A percentile compares a stretch with the other conserved stretches of the same genome.
Conservation (phyloP, 2,329 filamentous ascomycete genomes). For the Ascochyta lentis region DNA sequence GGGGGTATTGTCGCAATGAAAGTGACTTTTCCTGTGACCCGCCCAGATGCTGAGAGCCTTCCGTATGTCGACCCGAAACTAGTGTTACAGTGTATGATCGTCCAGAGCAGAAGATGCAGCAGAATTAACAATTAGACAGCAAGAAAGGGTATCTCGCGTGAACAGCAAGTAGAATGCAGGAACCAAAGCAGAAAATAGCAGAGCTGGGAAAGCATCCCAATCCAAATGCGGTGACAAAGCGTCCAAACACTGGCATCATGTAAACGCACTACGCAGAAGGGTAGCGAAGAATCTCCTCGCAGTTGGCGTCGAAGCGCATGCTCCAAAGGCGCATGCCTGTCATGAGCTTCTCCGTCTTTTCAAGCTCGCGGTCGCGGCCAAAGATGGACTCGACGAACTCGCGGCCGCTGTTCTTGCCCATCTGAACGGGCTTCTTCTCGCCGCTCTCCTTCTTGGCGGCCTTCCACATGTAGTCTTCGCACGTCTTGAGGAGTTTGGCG, state of each 20-base stretch:
- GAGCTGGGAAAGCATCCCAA: constrained; percentile 19
- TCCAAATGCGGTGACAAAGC: constrained; percentile 39
- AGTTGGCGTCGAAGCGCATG: constrained; percentile 94
- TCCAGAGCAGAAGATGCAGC: constrained; percentile 40
- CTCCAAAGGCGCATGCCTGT: constrained; percentile 86
- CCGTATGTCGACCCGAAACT: constrained; percentile 31
- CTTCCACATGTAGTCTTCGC: constrained; percentile 95
- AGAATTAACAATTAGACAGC: constrained; percentile 47
- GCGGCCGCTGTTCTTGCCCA: constrained; percentile 90
- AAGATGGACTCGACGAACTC: constrained; percentile 98
- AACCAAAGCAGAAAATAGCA: constrained; percentile 23
- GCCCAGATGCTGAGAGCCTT: constrained; percentile 43
- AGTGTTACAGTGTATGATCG: constrained; percentile 45
- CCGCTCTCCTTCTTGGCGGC: constrained; percentile 73
- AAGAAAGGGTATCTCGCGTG: constrained; percentile 51
- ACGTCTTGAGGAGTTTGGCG: constrained; percentile 84
- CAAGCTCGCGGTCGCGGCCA: constrained; percentile 85
- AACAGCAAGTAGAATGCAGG: constrained; percentile 38
- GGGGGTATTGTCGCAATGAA: constrained; percentile 47
- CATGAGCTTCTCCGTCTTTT: constrained; percentile 93
- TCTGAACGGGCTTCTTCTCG: constrained; percentile 66
- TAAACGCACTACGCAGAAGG: constrained; percentile 48
- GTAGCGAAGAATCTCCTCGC: constrained; percentile 79
- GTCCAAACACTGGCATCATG: constrained; percentile 24
- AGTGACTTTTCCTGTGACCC: constrained; percentile 48